Percentiles rank a stretch among this genome's conserved stretches.
Conservation (phyloP, 805 yeast species). For the Metschnikowia koreensis region DNA sequence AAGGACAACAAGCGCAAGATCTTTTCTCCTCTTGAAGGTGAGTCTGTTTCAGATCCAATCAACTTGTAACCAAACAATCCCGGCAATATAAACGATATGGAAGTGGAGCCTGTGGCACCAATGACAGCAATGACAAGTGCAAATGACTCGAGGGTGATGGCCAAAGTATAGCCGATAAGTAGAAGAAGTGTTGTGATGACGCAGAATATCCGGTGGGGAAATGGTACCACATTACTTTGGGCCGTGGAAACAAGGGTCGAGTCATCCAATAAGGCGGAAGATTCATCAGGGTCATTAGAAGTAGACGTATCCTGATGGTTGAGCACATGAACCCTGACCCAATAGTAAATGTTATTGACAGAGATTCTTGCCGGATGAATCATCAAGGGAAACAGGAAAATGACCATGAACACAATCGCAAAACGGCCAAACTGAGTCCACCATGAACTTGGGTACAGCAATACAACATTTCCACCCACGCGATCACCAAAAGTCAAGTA, state of each 20-base stretch:
- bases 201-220: slow-evolving; percentile 45
- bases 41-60: slow-evolving; percentile 35
- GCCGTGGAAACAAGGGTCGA: background rate
- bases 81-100: slow-evolving; percentile 75
- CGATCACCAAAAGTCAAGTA: slow-evolving; percentile 73
- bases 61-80: slow-evolving; percentile 71
- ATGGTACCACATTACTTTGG: slow-evolving; percentile 39
- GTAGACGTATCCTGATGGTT: background rate
- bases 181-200: slow-evolving; percentile 49
- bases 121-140: slow-evolving; percentile 70
- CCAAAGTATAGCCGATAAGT: slow-evolving; percentile 49
- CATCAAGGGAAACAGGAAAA: slow-evolving; percentile 85
- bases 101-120: slow-evolving; percentile 81
- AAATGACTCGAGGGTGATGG: slow-evolving; percentile 59
- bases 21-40: slow-evolving; percentile 27
- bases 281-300: slow-evolving; percentile 4
- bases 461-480: slow-evolving; percentile 72
- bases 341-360: slow-evolving; percentile 65
- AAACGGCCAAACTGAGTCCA: slow-evolving; percentile 77
- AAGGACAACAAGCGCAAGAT: slow-evolving; percentile 41
- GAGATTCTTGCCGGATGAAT: slow-evolving; percentile 89
- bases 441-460: slow-evolving; percentile 59
- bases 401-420: slow-evolving; percentile 76
- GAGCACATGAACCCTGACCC: slow-evolving; percentile 27
- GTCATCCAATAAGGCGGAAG: slow-evolving; percentile 14